These are phyloP conservation scores for Aspergillus sojae DNA, from an alignment of 2,329 filamentous ascomycete species.

Conservation along the genomic window DNA sequence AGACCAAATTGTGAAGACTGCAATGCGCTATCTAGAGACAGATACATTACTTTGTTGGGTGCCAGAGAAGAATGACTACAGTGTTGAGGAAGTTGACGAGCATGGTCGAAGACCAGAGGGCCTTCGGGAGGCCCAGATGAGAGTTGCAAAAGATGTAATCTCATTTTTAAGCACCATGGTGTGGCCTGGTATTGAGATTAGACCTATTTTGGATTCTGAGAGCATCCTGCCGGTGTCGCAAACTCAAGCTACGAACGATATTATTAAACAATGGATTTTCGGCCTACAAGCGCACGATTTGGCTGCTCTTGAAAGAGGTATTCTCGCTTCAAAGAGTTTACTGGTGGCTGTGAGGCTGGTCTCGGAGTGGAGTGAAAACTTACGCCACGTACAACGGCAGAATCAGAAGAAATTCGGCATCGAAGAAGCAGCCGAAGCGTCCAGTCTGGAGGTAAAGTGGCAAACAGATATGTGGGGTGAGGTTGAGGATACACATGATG, in stretches of 20 bases:
- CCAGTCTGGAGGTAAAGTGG: slow-evolving; percentile 84
- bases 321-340: slow-evolving; percentile 84
- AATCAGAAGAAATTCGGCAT: slow-evolving; percentile 66
- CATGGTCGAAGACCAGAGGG: slow-evolving; percentile 56
- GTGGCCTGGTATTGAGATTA: slow-evolving; percentile 81
- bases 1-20: slow-evolving; percentile 63
- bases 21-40: slow-evolving; percentile 87
- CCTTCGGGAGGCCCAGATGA: slow-evolving; percentile 72
- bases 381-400: slow-evolving; percentile 54
- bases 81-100: slow-evolving; percentile 52
- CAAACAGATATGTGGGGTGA: slow-evolving; percentile 92
- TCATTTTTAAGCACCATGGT: slow-evolving; percentile 70
- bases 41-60: slow-evolving; percentile 94
- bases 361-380: slow-evolving; percentile 83
- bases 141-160: slow-evolving; percentile 70
- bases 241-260: slow-evolving; percentile 70
- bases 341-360: slow-evolving; percentile 75
- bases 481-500: slow-evolving; percentile 97
- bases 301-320: slow-evolving; percentile 80
- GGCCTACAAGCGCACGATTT: slow-evolving; percentile 77
- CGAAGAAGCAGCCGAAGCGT: slow-evolving; percentile 76
- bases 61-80: slow-evolving; percentile 56
- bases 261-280: slow-evolving; percentile 76
- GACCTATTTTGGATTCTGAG: slow-evolving; percentile 76
- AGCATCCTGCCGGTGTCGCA: slow-evolving; percentile 78